These are phyloP conservation scores for Alternaria metachromatica DNA, from an alignment of 2,329 filamentous ascomycete genomes.

Conservation along the genomic window DNA sequence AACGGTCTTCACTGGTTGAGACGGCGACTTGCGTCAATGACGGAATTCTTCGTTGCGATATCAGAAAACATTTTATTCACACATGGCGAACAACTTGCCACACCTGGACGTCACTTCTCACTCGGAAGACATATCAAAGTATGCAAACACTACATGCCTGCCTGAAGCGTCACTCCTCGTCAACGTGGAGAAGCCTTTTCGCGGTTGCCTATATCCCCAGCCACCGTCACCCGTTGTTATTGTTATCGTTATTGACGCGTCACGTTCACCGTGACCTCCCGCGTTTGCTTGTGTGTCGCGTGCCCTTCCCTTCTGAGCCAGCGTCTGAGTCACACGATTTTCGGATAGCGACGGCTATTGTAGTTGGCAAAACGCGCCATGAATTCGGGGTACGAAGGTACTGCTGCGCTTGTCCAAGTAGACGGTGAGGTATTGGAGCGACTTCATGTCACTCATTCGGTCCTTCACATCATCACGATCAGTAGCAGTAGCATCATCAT, in stretches of 20 bases:
- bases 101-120: accelerated
- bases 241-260: not conserved
- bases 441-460: not conserved
- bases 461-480: not conserved
- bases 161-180: not conserved
- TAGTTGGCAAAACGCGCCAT: accelerated
- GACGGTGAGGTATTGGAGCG: too few relatives aligned
- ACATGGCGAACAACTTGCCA: not conserved
- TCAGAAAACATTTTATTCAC: not conserved
- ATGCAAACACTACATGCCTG: not conserved
- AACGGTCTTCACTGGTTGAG: accelerated
- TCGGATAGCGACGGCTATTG: not conserved
- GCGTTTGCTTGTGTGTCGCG: not conserved
- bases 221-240: not conserved
- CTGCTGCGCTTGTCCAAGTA: accelerated
- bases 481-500: not conserved
- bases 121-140: not conserved
- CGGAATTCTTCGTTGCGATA: not conserved
- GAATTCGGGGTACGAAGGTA: accelerated
- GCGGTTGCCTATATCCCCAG: not conserved
- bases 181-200: not conserved
- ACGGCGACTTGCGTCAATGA: not conserved
- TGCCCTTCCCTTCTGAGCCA: not conserved
- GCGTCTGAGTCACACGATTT: not conserved
- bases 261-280: not conserved